Conservation (phyloP, 148 eudicot genomes). For the Camellia japonica region DNA sequence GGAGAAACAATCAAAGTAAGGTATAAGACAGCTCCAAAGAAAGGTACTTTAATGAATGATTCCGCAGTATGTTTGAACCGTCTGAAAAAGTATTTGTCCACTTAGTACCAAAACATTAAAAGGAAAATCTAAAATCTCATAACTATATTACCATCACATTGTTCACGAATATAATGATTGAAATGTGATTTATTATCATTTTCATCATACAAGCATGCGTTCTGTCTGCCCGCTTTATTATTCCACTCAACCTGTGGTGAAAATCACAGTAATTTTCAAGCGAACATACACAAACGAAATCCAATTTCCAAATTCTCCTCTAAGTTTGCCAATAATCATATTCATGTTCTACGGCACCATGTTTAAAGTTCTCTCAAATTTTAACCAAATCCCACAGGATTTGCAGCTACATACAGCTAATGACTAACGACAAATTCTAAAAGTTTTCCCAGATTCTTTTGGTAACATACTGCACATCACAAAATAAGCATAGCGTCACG, state of each 20-base stretch:
- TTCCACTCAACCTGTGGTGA: no score
- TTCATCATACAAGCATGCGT: no score
- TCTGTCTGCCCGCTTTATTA: no score
- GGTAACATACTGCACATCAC: not conserved
- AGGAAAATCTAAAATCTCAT: not conserved
- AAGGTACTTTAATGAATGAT: constrained; percentile 66
- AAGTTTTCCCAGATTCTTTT: not conserved
- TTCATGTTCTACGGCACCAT: not conserved
- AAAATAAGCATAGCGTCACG: not conserved
- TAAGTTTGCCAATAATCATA: no score
- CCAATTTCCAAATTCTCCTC: no score
- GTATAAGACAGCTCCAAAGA: constrained; percentile 71
- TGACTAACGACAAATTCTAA: not conserved
- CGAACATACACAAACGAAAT: no score
- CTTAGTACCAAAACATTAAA: not conserved
- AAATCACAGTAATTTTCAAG: no score
- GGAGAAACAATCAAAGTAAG: constrained; percentile 78
- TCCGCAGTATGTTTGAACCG: constrained; percentile 53
- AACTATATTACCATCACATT: no score
- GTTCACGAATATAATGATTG: no score
- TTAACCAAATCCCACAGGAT: not conserved
- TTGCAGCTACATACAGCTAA: constrained; percentile 1
- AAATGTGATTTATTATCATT: no score
- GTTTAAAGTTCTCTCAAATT: not conserved
- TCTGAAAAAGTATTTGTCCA: constrained; percentile 33